Base-by-base conservation (phyloP, 129 eudicot species). In the Flaveria trinervia region DNA sequence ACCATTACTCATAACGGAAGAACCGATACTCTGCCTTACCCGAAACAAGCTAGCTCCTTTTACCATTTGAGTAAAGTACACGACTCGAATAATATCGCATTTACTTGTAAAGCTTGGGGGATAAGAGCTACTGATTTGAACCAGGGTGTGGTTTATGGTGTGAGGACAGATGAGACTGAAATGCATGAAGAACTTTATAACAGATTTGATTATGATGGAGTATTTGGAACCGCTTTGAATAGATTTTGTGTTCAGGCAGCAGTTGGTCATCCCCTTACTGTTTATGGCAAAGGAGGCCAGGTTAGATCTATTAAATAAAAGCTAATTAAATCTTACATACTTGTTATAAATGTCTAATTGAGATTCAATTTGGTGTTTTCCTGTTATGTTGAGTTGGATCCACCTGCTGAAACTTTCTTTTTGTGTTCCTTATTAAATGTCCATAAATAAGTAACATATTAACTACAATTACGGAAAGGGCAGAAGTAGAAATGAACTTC, bases 221-320 rank as follows among this genome's bases (percentile, higher is more conserved):
- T 95, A 14, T 95, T 95, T 71, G 99, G 99, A 54, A 95, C 99
- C 5, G 99, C 99, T 13, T 77, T 95, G 83, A 95, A 95, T 79
- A 84, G 99, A 39, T 95, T 95, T 41, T 95, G 99, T 75, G 99
- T 95, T 65, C 99, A 95, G 85, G 99, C 99, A 33, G 97, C 99
- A 1, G 96, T 95, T 78, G 97, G 92, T 55, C 99, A 95, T 85
- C 99, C 99, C 5, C 97, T 95, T 71, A 95, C 99, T 48, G 97
- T 95, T 72, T 95, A 95, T 77, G 99, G 99, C 36, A 95, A 95
- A 91, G 99, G 99, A 23, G 99, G 99, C 55, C 99, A 95, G 94
- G 99, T 95, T 78, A 73, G 65, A 66, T 60, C 52, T 61, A 16
- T 28, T 12, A 64, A 20, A 36, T 50, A 13, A 28, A 70, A 12